Evolutionary conservation across 164 flowering plant species (phyloP).

Genomic region (Stephania japonica): DNA sequence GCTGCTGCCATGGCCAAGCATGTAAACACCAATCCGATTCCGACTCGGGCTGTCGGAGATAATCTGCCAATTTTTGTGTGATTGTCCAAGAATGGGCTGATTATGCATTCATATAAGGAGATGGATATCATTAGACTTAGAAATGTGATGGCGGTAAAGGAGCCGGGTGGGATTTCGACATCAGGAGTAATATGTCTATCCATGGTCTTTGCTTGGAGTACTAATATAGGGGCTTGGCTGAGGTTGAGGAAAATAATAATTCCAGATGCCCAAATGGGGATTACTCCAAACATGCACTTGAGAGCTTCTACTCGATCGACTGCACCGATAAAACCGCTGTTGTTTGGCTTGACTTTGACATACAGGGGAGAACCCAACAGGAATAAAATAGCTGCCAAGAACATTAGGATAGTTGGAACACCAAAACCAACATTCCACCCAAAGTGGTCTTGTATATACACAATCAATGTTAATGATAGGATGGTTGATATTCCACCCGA

Average conservation of each 20-base stretch:
- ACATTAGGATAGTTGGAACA: constrained; percentile 32
- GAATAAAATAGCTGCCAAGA: constrained; percentile 35
- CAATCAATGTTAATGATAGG: constrained; percentile 29
- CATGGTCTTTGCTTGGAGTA: constrained; percentile 14
- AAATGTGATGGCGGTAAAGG: constrained; percentile 8
- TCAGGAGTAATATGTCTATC: constrained; percentile 10
- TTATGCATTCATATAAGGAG: constrained; percentile 5
- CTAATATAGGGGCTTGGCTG: background rate
- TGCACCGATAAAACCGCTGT: constrained; percentile 5
- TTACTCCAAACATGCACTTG: constrained; percentile 10
- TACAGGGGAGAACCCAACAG: constrained; percentile 37
- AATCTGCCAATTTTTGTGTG: background rate
- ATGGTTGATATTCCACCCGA: constrained; percentile 22
- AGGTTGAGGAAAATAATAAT: background rate
- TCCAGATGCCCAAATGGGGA: constrained; percentile 18
- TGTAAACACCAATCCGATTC: constrained; percentile 8
- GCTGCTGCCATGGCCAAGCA: constrained; percentile 10
- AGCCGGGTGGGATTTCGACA: constrained; percentile 16
- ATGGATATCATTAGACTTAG: constrained; percentile 1
- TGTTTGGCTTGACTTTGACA: constrained; percentile 27
- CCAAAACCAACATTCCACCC: constrained; percentile 51
- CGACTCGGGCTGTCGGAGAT: constrained; percentile 3
- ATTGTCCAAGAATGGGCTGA: constrained; percentile 6
- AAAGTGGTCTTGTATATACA: constrained; percentile 30
- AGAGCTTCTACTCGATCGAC: constrained; percentile 19